Conservation (phyloP, 2,329 filamentous ascomycete genomes). For the Verticillium nubilum region DNA sequence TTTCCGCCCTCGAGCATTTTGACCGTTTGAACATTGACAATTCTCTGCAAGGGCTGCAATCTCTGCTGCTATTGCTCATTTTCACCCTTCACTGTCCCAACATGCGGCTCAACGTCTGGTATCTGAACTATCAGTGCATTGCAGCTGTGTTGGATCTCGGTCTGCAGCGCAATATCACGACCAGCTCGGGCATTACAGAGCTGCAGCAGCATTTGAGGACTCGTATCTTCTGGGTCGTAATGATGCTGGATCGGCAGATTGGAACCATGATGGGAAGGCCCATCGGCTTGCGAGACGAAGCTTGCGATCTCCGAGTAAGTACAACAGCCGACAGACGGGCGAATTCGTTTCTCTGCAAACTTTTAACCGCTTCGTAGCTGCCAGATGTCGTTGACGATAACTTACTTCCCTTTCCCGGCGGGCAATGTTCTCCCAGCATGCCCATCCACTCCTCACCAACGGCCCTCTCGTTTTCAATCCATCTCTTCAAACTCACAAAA, state of each 20-base stretch:
- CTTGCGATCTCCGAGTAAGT: slow-evolving; percentile 43
- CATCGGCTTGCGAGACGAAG: slow-evolving; percentile 49
- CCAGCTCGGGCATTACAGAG: slow-evolving; percentile 34
- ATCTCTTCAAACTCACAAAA: slow-evolving; percentile 39
- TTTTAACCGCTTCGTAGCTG: slow-evolving; percentile 18
- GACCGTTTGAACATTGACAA: slow-evolving; percentile 41
- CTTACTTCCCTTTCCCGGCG: slow-evolving; percentile 5
- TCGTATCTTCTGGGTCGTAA: slow-evolving; percentile 49
- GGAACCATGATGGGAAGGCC: slow-evolving; percentile 52
- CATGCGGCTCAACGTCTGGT: slow-evolving; percentile 45
- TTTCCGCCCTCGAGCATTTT: slow-evolving; percentile 39
- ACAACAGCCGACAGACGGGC: too few species aligned
- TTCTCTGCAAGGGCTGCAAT: slow-evolving; percentile 43
- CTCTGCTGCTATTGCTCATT: slow-evolving; percentile 37
- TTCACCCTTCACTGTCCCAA: slow-evolving; percentile 46
- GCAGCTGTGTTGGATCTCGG: slow-evolving; percentile 45
- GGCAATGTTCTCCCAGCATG: background rate
- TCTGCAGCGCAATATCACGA: slow-evolving; percentile 42
- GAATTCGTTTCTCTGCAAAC: too few species aligned
- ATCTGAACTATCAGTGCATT: slow-evolving; percentile 49
- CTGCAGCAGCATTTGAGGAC: slow-evolving; percentile 50
- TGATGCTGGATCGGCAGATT: slow-evolving; percentile 43
- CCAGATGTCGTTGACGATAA: slow-evolving; percentile 19
- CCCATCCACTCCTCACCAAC: slow-evolving; percentile 1
- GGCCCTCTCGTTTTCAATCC: slow-evolving; percentile 37